These are phyloP conservation scores for Achaetomiella virescens DNA, from an alignment of 495 filamentous ascomycete genomes.

Conservation along the genomic window DNA sequence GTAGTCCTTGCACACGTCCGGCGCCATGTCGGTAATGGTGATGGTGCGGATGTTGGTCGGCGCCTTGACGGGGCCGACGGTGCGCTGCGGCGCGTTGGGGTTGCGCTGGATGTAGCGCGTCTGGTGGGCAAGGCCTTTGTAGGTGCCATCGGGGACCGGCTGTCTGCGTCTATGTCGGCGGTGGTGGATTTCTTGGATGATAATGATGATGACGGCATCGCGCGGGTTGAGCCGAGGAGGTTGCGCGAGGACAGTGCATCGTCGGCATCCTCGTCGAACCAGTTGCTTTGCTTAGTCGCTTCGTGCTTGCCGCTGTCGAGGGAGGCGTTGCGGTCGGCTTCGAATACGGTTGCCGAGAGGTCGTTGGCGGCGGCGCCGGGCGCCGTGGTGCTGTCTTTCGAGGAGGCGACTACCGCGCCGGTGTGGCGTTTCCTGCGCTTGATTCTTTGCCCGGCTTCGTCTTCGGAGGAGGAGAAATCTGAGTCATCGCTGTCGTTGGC, in stretches of 20 bases:
- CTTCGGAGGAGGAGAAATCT: slow-evolving; percentile 70
- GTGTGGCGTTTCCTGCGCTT: slow-evolving; percentile 72
- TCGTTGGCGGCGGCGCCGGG: slow-evolving; percentile 37
- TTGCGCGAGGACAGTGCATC: slow-evolving; percentile 50
- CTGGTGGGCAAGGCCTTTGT: slow-evolving; percentile 69
- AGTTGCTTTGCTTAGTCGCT: slow-evolving; percentile 88
- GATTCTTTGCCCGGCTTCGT: slow-evolving; percentile 63
- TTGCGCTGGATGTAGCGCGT: slow-evolving; percentile 73
- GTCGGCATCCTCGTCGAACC: slow-evolving; percentile 65
- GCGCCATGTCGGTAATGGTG: slow-evolving; percentile 84
- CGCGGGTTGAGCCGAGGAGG: slow-evolving; percentile 59
- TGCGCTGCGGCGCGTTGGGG: slow-evolving; percentile 63
- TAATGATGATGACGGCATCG: too few species aligned
- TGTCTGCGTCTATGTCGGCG: not conserved
- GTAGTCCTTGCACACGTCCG: slow-evolving; percentile 87
- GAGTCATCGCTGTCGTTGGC: slow-evolving; percentile 48
- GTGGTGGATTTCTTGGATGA: not conserved
- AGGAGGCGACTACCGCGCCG: slow-evolving; percentile 52
- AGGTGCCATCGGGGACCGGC: slow-evolving; percentile 55
- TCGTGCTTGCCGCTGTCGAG: slow-evolving; percentile 64
- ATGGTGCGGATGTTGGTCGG: slow-evolving; percentile 86
- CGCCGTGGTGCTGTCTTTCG: slow-evolving; percentile 39
- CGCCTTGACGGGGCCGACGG: slow-evolving; percentile 81
- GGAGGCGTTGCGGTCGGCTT: slow-evolving; percentile 54
- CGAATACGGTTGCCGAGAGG: slow-evolving; percentile 45